These are phyloP conservation scores for Amylocystis lapponica DNA, from an alignment of 768 basidiomycete species.

Conservation along the genomic window DNA sequence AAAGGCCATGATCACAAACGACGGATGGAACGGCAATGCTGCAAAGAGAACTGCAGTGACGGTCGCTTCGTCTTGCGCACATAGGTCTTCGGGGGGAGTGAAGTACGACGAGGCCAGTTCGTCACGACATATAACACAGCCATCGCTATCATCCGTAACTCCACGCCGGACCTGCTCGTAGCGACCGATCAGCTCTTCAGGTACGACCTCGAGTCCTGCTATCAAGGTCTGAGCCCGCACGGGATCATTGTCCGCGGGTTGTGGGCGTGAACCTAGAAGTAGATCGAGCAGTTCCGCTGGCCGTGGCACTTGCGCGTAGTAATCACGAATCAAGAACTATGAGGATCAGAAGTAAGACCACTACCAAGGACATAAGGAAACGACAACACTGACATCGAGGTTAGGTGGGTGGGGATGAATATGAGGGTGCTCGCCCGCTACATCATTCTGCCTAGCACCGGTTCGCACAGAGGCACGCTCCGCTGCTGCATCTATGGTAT, in stretches of 20 bases:
- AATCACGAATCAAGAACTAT: not conserved
- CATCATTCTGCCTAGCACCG: too few species aligned
- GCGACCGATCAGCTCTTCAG: slow-evolving; percentile 48
- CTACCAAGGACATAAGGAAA: not conserved
- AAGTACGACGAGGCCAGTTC: slow-evolving; percentile 43
- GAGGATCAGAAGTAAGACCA: not conserved
- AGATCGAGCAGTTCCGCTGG: not conserved
- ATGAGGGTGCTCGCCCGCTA: not conserved
- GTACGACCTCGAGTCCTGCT: slow-evolving; percentile 57
- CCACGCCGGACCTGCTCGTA: slow-evolving; percentile 21
- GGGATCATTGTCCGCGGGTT: slow-evolving; percentile 39
- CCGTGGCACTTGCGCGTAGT: too few species aligned
- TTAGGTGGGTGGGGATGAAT: not conserved
- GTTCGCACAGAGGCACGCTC: too few species aligned
- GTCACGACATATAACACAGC: slow-evolving; percentile 78
- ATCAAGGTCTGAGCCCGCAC: slow-evolving; percentile 60
- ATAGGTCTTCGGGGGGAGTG: too few species aligned
- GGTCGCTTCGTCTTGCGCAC: slow-evolving; percentile 9
- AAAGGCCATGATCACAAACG: slow-evolving; percentile 51
- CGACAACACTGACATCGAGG: not conserved
- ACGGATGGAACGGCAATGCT: slow-evolving; percentile 14
- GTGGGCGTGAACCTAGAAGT: not conserved
- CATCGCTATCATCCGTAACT: slow-evolving; percentile 31
- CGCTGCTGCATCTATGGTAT: too few species aligned
- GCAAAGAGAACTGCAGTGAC: slow-evolving; percentile 4